Evolutionary conservation across 2,329 filamentous ascomycete species (phyloP).

Genomic region (Fusarium sororula): DNA sequence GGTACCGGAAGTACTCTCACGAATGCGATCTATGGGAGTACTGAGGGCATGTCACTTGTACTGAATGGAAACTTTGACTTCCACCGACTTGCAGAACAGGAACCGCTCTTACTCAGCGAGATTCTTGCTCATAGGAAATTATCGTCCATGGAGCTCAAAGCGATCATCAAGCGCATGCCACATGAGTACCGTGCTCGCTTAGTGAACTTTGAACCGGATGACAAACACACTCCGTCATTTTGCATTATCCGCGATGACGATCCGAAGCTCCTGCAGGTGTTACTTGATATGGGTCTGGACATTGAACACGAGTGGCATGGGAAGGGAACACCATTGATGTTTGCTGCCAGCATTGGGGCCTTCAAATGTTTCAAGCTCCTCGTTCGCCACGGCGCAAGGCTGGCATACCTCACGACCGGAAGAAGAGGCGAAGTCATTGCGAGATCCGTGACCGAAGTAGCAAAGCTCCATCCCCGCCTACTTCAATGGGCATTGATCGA

Average conservation of each 20-base stretch:
- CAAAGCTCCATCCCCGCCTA: constrained; percentile 19
- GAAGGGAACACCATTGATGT: constrained; percentile 35
- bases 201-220: constrained; percentile 10
- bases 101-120: constrained; percentile 18
- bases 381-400: constrained; percentile 24
- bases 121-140: neutral
- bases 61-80: constrained; percentile 37
- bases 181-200: constrained; percentile 10
- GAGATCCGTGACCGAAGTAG: constrained; percentile 21
- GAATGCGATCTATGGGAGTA: neutral
- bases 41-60: neutral
- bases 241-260: constrained; percentile 11
- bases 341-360: constrained; percentile 25
- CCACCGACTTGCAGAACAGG: constrained; percentile 14
- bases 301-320: constrained; percentile 18
- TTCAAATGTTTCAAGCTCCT: constrained; percentile 30
- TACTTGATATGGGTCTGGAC: constrained; percentile 31
- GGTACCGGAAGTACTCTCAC: neutral
- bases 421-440: constrained; percentile 6
- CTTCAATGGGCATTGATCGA: constrained; percentile 33
- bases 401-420: constrained; percentile 20
- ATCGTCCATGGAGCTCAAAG: neutral
- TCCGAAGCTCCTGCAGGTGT: neutral
- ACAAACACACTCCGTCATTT: neutral
- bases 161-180: constrained; percentile 29